phyloP scores from a whole-genome alignment of 305 asterid genomes.

The Fraxinus xanthoxyloides region DNA sequence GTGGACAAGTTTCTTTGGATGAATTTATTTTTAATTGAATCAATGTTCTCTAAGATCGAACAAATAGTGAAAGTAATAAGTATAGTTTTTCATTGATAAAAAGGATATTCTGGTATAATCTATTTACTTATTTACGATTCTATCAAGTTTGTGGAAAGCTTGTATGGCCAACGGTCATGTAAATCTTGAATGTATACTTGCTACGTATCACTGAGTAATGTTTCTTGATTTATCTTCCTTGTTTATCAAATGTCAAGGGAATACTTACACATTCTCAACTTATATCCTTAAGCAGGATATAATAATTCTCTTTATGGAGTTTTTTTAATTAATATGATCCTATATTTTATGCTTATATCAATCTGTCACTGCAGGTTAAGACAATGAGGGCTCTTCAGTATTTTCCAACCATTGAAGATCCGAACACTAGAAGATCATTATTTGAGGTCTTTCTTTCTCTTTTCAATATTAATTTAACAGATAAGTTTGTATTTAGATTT shows the following conservation, averaged over 20 bases:
- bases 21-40: not conserved
- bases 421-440: slow-evolving; percentile 80
- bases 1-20: not conserved
- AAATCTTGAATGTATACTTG: not conserved
- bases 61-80: not conserved
- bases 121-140: not conserved
- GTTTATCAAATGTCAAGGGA: not conserved
- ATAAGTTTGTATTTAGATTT: not conserved
- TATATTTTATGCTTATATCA: slow-evolving; percentile 12
- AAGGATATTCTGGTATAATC: not conserved
- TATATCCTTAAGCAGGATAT: slow-evolving; percentile 5
- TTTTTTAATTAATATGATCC: slow-evolving; percentile 20
- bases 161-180: not conserved
- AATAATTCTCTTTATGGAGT: slow-evolving; percentile 9
- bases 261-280: not conserved
- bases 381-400: slow-evolving; percentile 98
- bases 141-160: not conserved
- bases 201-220: not conserved
- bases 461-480: not conserved
- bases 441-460: slow-evolving; percentile 63
- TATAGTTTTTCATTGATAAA: not conserved
- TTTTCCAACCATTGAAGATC: slow-evolving; percentile 90
- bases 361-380: slow-evolving; percentile 55
- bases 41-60: not conserved
- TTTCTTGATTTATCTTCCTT: not conserved